phyloP scores from a whole-genome alignment of 441 rosid genomes.

The Euphorbia schlechtendalii region DNA sequence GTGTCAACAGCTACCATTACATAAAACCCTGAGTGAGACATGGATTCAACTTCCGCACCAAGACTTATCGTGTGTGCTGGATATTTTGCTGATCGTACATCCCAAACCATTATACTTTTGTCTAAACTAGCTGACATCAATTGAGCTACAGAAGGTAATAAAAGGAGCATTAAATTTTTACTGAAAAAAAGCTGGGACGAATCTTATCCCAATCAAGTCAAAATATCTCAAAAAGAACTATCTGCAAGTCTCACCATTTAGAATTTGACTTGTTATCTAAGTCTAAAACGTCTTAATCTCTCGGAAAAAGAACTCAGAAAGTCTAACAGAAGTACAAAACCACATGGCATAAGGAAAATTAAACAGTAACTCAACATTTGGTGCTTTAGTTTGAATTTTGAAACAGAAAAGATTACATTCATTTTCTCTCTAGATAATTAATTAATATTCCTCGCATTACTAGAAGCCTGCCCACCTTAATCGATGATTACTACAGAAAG shows the following conservation, averaged over 20 bases:
- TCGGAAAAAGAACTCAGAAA: not conserved
- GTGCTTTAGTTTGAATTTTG: not conserved
- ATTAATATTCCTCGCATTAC: not conserved
- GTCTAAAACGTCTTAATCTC: not conserved
- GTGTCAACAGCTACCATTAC: constrained; percentile 57
- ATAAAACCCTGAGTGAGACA: constrained; percentile 57
- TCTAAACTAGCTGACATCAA: constrained; percentile 66
- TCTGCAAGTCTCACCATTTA: not conserved
- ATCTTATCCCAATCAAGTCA: not conserved
- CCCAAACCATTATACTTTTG: constrained; percentile 63
- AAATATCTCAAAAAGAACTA: not conserved
- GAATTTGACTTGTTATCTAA: not conserved
- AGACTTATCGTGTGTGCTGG: constrained; percentile 25
- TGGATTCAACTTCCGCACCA: constrained; percentile 51
- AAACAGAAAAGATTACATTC: not conserved
- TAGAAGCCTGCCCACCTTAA: not conserved
- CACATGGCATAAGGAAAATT: not conserved
- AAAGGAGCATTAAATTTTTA: not conserved
- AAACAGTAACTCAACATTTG: not conserved
- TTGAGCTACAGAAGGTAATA: constrained; percentile 38
- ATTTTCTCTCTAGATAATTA: not conserved
- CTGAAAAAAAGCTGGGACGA: not conserved
- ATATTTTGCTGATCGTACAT: constrained; percentile 36
- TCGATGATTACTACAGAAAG: not conserved
- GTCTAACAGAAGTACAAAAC: not conserved